Evolutionary conservation across 2,329 filamentous ascomycete species (phyloP).

Genomic region (Ophiostoma tasmaniense): DNA sequence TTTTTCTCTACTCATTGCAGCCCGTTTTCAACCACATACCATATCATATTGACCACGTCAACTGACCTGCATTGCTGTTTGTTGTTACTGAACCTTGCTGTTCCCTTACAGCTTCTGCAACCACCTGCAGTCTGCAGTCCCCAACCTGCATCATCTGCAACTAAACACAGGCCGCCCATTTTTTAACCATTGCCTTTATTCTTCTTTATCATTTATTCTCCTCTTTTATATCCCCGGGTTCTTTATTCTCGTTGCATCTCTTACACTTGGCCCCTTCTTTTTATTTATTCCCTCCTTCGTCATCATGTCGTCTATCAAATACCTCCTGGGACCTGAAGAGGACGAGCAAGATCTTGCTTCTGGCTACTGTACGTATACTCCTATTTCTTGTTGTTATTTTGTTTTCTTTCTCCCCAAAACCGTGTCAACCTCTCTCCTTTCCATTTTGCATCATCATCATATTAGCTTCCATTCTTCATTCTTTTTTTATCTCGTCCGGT

Average conservation of each 20-base stretch:
- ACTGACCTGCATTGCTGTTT: background rate
- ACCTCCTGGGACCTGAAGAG: background rate
- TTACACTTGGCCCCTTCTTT: background rate
- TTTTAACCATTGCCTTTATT: background rate
- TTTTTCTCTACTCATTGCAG: background rate
- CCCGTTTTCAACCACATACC: background rate
- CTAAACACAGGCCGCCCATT: background rate
- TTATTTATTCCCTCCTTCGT: background rate
- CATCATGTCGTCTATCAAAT: background rate
- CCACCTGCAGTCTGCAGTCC: background rate
- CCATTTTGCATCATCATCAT: background rate
- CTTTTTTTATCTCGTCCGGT: background rate
- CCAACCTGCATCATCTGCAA: background rate
- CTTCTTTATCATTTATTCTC: background rate
- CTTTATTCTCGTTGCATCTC: background rate
- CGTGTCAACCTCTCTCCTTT: background rate
- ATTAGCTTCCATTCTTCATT: background rate
- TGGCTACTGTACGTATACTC: background rate
- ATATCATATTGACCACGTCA: background rate
- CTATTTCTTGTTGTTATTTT: background rate
- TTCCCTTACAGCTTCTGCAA: too few species aligned
- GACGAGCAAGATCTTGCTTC: background rate
- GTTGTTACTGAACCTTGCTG: background rate
- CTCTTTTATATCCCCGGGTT: background rate
- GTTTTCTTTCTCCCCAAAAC: background rate